Evolutionary conservation across 192 early-diverging fungal genomes (phyloP).

Genomic region (Spizellomyces punctatus): DNA sequence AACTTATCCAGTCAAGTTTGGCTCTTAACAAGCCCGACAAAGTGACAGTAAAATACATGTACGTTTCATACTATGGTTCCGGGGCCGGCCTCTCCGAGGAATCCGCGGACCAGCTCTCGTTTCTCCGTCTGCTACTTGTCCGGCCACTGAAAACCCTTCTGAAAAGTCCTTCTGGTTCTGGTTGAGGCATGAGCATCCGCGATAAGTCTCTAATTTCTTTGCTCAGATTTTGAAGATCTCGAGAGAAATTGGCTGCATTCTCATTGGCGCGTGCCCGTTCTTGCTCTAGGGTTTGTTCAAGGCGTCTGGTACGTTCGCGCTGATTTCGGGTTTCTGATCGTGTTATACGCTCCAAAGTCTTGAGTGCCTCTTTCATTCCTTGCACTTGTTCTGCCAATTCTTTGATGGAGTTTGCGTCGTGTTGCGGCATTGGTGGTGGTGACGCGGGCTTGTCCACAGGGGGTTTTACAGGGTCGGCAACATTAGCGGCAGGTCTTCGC

Average conservation of each 20-base stretch:
- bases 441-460: conserved; percentile 1
- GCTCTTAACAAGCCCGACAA: too few species aligned
- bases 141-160: not conserved
- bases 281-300: conserved; percentile 6
- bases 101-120: not conserved
- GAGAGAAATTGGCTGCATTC: not conserved
- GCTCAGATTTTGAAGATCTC: not conserved
- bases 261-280: conserved; percentile 14
- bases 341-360: not conserved
- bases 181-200: not conserved
- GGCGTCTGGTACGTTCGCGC: conserved; percentile 9
- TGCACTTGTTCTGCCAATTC: conserved; percentile 16
- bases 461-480: not conserved
- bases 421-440: too few species aligned
- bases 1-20: too few species aligned
- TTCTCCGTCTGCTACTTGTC: not conserved
- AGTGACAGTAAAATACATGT: too few species aligned
- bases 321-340: conserved; percentile 6
- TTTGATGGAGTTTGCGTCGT: not conserved
- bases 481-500: not conserved
- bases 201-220: not conserved
- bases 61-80: too few species aligned
- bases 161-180: not conserved
- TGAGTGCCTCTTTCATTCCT: conserved; percentile 1
- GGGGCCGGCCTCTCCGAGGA: not conserved